Base-by-base conservation (phyloP, 2,329 filamentous ascomycete genomes). In the Colletotrichum sp. region DNA sequence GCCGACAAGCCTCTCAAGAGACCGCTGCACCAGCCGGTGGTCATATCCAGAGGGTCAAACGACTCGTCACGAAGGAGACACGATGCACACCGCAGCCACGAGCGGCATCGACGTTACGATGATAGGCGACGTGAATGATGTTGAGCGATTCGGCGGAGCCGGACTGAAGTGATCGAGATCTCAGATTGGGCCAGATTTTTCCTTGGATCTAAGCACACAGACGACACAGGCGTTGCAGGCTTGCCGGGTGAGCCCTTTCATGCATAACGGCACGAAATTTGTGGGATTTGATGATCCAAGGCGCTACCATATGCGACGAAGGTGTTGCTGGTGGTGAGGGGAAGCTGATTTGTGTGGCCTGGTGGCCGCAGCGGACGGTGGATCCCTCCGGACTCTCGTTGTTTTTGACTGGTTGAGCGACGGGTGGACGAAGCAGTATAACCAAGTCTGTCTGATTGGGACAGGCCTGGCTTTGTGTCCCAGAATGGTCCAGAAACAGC, bases 1-100 rank as follows among this genome's bases (percentile, higher is more conserved):
- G 85, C 87, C 21, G 87, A 89, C 69, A 90, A 88, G 78, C 82
- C 86, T 66, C 83, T 92, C 72, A 92, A 92, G 81, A 86, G 90
- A 28, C 90, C 90, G 24, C 84, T 91, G 24, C 90, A 92, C 79
- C 88, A 90, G 76, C 90, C 90, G 10, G 83, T 92, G 18, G 81
- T 90, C 39, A 87, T 92, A 65, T 86, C 86, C 30, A 85, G 86
- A 77, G 85, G 83, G 13, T 82, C 83, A 24, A 81, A 81, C 39
- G 83, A 86, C 49, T 80, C 81, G 62, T 81, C 83, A 30, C 83
- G 82, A 72, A 81, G 84, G 71, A 83, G 82, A 73, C 81, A 81
- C 73, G 82, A 83, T 52, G 82, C 83, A 78, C 81, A 84, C 72
- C 81, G 80, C 52, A 81, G 80, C 60, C 71, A 79, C 62, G 80